Evolutionary conservation across 345 rosid genomes (phyloP), one percentile per base, ranked within the genome.

Genomic region (Aquilaria yunnanensis): DNA sequence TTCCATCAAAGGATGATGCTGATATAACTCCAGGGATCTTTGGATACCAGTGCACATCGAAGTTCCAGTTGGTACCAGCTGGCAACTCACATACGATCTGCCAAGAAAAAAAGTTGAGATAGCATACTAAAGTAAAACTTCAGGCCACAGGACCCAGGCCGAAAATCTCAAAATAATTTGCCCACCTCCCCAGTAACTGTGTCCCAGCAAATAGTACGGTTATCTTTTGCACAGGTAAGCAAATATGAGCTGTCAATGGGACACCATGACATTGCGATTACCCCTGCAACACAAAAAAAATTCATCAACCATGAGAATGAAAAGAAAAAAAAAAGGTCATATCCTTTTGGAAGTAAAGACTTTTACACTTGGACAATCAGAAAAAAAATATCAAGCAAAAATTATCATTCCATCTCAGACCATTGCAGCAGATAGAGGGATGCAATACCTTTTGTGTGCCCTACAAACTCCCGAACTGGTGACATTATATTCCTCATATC

Each of bases 251-350:
- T 85, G 69, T 91, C 98, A 67, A 57, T 84, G 16, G 99, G 90
- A 73, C 99, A 95, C 99, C 99, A 95, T 12, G 97, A 84, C 99
- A 95, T 95, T 65, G 96, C 99, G 84, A 91, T 89, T 56, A 95
- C 98, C 78, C 99, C 99, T 95, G 85, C 51, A 30, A 41, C 10
- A 46, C 43, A 37, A 9, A 48, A 33, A 67, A 12, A 69, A 14
- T 23, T 57, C 55, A 37, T 54, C 9, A 51, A 65, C 69, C 37
- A 49, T 47, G 59, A 52, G 57, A 47, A n/a, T 30, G 3, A 6
- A 14, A 51, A 56, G 47, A 5, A 30, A 12, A 14, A 68, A n/a
- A 50, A 47, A 6, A 47, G 46, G 33, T 49, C 63, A 49, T 65
- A 61, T 49, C 57, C 61, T 8, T 49, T 32, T 5, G 47, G 56